phyloP scores from a whole-genome alignment of 305 asterid genomes.

The Fraxinus sp. region DNA sequence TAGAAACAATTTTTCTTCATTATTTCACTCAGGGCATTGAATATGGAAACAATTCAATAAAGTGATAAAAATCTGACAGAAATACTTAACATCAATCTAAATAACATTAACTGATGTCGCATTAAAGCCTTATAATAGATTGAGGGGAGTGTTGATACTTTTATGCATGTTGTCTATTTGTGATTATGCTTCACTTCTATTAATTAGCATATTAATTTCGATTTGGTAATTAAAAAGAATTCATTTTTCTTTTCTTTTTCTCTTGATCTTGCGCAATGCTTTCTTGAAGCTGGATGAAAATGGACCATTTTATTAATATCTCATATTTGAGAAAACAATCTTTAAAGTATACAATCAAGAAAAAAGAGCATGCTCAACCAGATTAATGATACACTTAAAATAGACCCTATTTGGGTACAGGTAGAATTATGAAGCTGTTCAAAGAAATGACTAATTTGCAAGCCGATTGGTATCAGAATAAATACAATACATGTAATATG shows the following conservation, averaged over 20 bases:
- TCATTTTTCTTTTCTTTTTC: slow-evolving; percentile 22
- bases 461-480: background rate
- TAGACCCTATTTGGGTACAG: background rate
- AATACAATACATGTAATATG: background rate
- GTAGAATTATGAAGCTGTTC: background rate
- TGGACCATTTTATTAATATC: slow-evolving; percentile 7
- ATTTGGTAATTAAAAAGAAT: too few species aligned
- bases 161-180: too few species aligned
- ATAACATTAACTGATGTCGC: too few species aligned
- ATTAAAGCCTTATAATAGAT: too few species aligned
- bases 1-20: too few species aligned
- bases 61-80: too few species aligned
- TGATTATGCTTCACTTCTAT: too few species aligned
- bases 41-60: too few species aligned
- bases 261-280: slow-evolving; percentile 77
- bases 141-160: too few species aligned
- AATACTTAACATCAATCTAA: too few species aligned
- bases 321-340: background rate
- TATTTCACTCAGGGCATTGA: too few species aligned
- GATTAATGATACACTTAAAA: background rate
- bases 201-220: too few species aligned
- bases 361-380: background rate
- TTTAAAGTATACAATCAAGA: background rate
- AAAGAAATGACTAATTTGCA: background rate
- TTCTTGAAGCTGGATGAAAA: slow-evolving; percentile 66